Conservation (phyloP, 2,329 filamentous ascomycete species). For the Alternaria postmessia region DNA sequence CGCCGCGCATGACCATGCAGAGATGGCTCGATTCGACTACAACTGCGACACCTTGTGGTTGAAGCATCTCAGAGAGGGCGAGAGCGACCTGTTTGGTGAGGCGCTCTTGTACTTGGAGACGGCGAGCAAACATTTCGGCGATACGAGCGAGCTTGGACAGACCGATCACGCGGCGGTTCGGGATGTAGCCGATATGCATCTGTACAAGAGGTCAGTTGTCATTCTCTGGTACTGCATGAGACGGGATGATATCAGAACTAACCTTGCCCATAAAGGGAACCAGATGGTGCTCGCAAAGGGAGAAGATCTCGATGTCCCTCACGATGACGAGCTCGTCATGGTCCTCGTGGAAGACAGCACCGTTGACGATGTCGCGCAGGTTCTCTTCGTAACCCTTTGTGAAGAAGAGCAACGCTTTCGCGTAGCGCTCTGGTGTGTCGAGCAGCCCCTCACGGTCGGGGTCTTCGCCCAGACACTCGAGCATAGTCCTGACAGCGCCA, state of each 20-base stretch:
- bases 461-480: constrained; percentile 73
- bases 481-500: constrained; percentile 68
- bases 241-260: constrained; percentile 29
- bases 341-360: constrained; percentile 93
- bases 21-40: constrained; percentile 97
- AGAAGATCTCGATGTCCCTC: constrained; percentile 95
- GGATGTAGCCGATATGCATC: constrained; percentile 99
- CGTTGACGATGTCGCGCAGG: constrained; percentile 87
- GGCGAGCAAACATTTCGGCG: constrained; percentile 93
- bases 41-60: constrained; percentile 93
- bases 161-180: constrained; percentile 87
- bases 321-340: constrained; percentile 98
- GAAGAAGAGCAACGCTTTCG: constrained; percentile 94
- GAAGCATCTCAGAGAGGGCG: constrained; percentile 89
- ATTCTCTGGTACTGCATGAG: background rate
- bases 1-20: constrained; percentile 99
- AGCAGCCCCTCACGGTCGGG: constrained; percentile 69
- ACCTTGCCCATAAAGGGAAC: constrained; percentile 97
- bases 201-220: constrained; percentile 47
- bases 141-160: constrained; percentile 95
- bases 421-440: constrained; percentile 83
- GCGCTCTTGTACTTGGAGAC: constrained; percentile 94
- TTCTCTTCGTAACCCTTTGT: constrained; percentile 98
- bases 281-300: constrained; percentile 94
- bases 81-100: constrained; percentile 96